Percentiles rank a stretch among this genome's conserved stretches.
phyloP scores from a whole-genome alignment of 306 rosid species.

The Corylus americana region DNA sequence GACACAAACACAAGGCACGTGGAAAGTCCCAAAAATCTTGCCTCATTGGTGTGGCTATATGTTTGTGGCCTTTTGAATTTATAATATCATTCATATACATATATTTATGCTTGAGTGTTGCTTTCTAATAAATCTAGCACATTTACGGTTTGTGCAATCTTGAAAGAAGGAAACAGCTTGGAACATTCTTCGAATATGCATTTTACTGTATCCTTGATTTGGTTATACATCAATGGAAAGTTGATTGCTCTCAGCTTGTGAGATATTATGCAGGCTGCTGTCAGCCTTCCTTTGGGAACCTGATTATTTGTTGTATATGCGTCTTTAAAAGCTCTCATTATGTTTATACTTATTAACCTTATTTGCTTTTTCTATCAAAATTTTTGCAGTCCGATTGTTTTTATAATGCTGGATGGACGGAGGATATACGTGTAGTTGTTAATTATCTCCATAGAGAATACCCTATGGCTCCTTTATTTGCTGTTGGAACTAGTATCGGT shows the following conservation, averaged over 20 bases:
- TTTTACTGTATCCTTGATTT: neutral
- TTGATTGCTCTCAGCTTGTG: neutral
- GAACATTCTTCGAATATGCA: neutral
- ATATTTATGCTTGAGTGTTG: too few species aligned
- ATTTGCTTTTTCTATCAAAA: conserved; percentile 24
- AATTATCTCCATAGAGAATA: conserved; percentile 67
- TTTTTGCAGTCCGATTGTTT: conserved; percentile 86
- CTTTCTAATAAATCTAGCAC: neutral
- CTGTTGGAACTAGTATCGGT: conserved; percentile 90
- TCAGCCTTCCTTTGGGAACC: neutral
- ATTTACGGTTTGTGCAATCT: neutral
- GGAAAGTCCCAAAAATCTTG: neutral
- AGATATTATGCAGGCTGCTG: neutral
- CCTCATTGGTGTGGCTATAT: neutral
- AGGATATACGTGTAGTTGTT: conserved; percentile 71
- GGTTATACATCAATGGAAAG: conserved; percentile 1
- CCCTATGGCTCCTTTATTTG: conserved; percentile 72
- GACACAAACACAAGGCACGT: neutral
- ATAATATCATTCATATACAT: too few species aligned
- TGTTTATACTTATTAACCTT: neutral
- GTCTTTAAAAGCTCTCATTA: neutral
- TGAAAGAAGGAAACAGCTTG: neutral
- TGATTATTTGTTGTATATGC: neutral
- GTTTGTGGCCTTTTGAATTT: neutral
- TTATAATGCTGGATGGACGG: conserved; percentile 99